Evolutionary conservation across 1,284 basidiomycete species (phyloP).

Genomic region (Rhodotorula sp.): DNA sequence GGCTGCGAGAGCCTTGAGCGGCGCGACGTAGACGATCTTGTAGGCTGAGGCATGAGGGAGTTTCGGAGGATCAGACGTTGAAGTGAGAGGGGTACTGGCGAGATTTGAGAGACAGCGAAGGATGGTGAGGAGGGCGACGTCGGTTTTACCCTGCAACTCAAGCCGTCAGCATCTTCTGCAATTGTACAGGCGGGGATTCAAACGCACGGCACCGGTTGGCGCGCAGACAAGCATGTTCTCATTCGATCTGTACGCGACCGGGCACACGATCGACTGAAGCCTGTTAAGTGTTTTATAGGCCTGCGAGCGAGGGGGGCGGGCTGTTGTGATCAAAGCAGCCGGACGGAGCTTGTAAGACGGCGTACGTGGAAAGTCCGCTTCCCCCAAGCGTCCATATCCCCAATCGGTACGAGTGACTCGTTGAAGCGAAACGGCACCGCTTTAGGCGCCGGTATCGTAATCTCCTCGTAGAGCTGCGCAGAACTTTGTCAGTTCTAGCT

Average conservation of each 20-base stretch:
- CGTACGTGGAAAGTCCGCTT: conserved; percentile 83
- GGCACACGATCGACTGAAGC: conserved; percentile 93
- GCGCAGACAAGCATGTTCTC: conserved; percentile 97
- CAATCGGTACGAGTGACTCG: conserved; percentile 72
- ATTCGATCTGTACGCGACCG: conserved; percentile 87
- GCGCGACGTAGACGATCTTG: conserved; percentile 98
- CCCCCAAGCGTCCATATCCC: conserved; percentile 74
- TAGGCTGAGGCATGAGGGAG: conserved; percentile 55
- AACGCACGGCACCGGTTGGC: conserved; percentile 85
- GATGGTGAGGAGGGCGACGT: conserved; percentile 93
- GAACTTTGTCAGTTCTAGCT: conserved; percentile 1
- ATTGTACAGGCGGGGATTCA: background rate
- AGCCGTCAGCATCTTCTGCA: background rate
- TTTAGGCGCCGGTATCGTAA: conserved; percentile 80
- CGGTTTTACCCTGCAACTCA: conserved; percentile 83
- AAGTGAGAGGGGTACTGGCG: conserved; percentile 59
- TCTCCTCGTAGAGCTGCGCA: conserved; percentile 61
- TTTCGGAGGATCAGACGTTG: conserved; percentile 46
- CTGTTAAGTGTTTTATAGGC: conserved; percentile 86
- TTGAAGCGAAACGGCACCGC: conserved; percentile 67
- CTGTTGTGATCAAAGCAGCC: background rate
- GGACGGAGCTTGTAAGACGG: conserved; percentile 20
- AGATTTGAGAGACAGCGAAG: conserved; percentile 56
- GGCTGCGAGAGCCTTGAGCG: conserved; percentile 96
- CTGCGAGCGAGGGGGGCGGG: conserved; percentile 51